Conservation (phyloP, 2,329 filamentous ascomycete genomes). For the Paracoccidioides brasiliensis region DNA sequence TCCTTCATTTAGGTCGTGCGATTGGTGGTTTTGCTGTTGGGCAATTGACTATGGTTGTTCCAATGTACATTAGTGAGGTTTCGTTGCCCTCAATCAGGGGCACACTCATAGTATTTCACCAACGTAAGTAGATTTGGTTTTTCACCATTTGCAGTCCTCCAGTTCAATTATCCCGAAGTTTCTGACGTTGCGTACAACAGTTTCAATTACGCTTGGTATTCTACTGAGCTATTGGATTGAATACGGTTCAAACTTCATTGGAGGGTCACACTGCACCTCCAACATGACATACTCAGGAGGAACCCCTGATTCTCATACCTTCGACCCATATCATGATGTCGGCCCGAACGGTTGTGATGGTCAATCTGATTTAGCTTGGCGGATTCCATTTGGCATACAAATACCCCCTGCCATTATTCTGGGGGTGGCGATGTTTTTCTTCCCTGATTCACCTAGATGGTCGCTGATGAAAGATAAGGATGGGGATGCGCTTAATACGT, state of each 20-base stretch:
- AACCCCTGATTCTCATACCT: slow-evolving; percentile 24
- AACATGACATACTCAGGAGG: slow-evolving; percentile 36
- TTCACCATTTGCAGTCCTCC: not conserved
- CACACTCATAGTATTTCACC: slow-evolving; percentile 26
- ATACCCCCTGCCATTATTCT: slow-evolving; percentile 29
- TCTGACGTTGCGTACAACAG: slow-evolving; percentile 24
- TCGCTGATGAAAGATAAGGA: slow-evolving; percentile 37
- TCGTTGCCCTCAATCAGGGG: slow-evolving; percentile 27
- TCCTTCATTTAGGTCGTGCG: slow-evolving; percentile 22
- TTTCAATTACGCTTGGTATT: slow-evolving; percentile 29
- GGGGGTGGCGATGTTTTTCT: slow-evolving; percentile 32
- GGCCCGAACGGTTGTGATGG: slow-evolving; percentile 36
- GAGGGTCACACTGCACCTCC: slow-evolving; percentile 35
- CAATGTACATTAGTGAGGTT: slow-evolving; percentile 43
- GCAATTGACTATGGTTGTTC: slow-evolving; percentile 35
- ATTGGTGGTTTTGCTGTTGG: slow-evolving; percentile 35
- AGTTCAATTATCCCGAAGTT: not conserved
- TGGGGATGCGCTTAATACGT: slow-evolving; percentile 34
- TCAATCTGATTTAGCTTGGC: slow-evolving; percentile 37
- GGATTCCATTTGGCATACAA: slow-evolving; percentile 37
- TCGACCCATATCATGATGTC: slow-evolving; percentile 31
- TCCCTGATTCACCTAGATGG: slow-evolving; percentile 46
- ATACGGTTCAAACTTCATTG: slow-evolving; percentile 35
- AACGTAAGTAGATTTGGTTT: slow-evolving; percentile 17
- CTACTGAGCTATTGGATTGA: slow-evolving; percentile 29